phyloP scores from a whole-genome alignment of 495 filamentous ascomycete genomes.

The Aspergillus sclerotiicarbonarius region DNA sequence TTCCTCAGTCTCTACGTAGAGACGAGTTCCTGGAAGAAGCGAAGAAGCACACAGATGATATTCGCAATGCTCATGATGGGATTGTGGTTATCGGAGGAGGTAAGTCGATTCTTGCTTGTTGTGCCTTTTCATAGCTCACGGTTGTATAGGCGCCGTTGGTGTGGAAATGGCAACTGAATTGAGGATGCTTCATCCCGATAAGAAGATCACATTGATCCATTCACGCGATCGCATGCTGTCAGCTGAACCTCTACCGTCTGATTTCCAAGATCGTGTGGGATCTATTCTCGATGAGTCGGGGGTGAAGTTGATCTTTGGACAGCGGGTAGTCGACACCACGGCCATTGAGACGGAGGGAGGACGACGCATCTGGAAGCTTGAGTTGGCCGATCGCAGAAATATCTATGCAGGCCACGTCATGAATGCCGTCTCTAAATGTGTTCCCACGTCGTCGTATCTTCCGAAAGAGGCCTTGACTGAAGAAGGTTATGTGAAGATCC shows the following conservation, averaged over 20 bases:
- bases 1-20: conserved; percentile 53
- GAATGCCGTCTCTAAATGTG: conserved; percentile 55
- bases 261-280: conserved; percentile 55
- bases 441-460: conserved; percentile 56
- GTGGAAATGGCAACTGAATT: conserved; percentile 71
- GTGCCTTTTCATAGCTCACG: neutral
- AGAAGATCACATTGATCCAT: conserved; percentile 65
- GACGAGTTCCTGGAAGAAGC: conserved; percentile 59
- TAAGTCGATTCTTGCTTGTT: conserved; percentile 17
- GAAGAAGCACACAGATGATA: conserved; percentile 23
- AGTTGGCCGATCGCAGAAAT: conserved; percentile 52
- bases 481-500: conserved; percentile 58
- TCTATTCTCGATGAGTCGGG: conserved; percentile 51
- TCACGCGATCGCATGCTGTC: conserved; percentile 62
- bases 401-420: conserved; percentile 56
- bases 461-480: conserved; percentile 45
- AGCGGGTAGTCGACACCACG: conserved; percentile 43
- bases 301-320: conserved; percentile 55
- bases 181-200: conserved; percentile 54
- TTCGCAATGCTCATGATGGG: conserved; percentile 36
- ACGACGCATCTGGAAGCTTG: conserved; percentile 49
- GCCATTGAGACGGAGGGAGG: conserved; percentile 28
- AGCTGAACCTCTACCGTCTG: conserved; percentile 62
- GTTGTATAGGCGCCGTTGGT: conserved; percentile 57
- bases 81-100: conserved; percentile 59